Evolutionary conservation across 2,329 filamentous ascomycete genomes (phyloP).

Genomic region (Alternaria infectoria): DNA sequence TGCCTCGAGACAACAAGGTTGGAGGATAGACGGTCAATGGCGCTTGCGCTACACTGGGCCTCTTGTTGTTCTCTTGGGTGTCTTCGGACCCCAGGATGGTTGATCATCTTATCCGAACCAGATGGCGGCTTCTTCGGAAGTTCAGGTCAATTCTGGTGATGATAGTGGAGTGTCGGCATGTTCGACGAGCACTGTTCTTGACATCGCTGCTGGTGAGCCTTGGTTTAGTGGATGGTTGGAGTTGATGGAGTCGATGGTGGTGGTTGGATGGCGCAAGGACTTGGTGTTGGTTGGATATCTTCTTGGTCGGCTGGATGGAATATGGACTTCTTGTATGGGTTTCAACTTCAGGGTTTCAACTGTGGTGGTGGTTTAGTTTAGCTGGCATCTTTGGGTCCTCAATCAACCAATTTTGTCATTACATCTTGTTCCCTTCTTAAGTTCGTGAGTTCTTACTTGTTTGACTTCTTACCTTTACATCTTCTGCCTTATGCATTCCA

Average conservation of each 20-base stretch:
- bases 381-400: not conserved
- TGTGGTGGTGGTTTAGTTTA: not conserved
- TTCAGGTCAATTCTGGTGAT: not conserved
- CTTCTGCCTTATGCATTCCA: not conserved
- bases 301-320: not conserved
- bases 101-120: not conserved
- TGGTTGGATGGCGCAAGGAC: not conserved
- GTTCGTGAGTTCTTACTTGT: too few relatives aligned
- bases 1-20: slow-evolving; percentile 1
- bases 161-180: not conserved
- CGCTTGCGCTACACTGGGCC: slow-evolving; percentile 11
- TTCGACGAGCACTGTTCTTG: not conserved
- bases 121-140: not conserved
- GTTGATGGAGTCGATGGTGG: not conserved
- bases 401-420: not conserved
- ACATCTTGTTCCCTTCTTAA: not conserved
- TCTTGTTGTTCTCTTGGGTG: slow-evolving; percentile 4
- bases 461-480: not conserved
- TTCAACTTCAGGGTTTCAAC: not conserved
- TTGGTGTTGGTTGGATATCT: not conserved
- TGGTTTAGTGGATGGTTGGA: not conserved
- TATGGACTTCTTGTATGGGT: not conserved
- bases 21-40: slow-evolving; percentile 18
- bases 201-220: not conserved
- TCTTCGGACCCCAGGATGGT: not conserved